Evolutionary conservation across 208 protist genomes (phyloP).

Genomic region (Naegleria fowleri): DNA sequence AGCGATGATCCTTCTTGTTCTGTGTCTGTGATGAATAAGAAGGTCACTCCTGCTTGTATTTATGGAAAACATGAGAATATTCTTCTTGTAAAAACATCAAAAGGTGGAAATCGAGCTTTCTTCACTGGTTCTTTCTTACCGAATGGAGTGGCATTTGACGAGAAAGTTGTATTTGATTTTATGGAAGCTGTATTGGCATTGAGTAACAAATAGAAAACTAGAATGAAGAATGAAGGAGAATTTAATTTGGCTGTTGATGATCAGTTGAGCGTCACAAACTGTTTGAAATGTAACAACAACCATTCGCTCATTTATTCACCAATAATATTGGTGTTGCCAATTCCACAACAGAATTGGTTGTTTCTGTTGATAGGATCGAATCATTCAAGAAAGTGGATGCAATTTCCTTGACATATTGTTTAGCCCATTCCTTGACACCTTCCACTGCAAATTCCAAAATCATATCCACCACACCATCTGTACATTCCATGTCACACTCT

Average conservation of each 20-base stretch:
- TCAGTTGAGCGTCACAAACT: no score
- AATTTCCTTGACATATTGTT: neutral
- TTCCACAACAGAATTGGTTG: no score
- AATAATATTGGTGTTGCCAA: no score
- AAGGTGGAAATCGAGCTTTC: neutral
- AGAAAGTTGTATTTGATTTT: neutral
- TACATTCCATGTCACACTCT: neutral
- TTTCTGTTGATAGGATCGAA: no score
- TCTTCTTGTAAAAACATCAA: neutral
- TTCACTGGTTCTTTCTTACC: neutral
- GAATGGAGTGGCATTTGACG: neutral
- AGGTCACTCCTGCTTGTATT: neutral
- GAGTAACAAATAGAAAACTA: no score
- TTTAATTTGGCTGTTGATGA: no score
- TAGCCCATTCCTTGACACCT: neutral
- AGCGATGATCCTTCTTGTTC: neutral
- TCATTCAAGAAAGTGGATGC: no score
- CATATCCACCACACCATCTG: neutral
- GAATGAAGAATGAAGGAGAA: no score
- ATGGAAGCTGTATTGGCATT: neutral
- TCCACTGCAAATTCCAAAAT: neutral
- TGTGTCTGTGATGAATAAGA: neutral
- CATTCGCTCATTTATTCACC: no score
- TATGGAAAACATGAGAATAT: neutral
- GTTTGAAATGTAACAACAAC: no score